Conservation (phyloP, 2,329 filamentous ascomycete species). For the Ophiocordyceps camponoti-rufipedis region DNA sequence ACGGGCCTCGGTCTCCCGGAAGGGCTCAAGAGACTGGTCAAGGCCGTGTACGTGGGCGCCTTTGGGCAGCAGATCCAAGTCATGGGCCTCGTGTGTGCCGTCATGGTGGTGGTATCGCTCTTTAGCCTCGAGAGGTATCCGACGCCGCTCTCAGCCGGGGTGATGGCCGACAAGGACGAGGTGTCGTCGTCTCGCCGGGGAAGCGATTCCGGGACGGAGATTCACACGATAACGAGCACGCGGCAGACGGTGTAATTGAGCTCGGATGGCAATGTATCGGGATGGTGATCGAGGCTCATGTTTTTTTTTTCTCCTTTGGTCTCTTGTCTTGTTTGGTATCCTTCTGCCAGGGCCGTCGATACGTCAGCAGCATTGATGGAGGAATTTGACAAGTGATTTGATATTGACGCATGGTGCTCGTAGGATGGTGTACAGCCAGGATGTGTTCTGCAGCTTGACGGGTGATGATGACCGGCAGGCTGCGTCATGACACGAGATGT, state of each 20-base stretch:
- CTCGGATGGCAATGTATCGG: background rate
- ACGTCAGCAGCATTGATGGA: too few species aligned
- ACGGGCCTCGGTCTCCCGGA: constrained; percentile 16
- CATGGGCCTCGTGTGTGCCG: constrained; percentile 23
- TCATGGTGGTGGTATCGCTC: constrained; percentile 23
- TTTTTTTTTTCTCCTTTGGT: background rate
- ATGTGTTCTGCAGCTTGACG: too few species aligned
- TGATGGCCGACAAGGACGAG: constrained; percentile 9
- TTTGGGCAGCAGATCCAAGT: constrained; percentile 27
- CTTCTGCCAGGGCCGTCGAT: background rate
- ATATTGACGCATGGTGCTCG: too few species aligned
- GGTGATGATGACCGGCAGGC: too few species aligned
- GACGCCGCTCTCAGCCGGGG: constrained; percentile 11
- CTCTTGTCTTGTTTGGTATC: background rate
- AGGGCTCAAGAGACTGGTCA: constrained; percentile 15
- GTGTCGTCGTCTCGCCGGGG: constrained; percentile 11
- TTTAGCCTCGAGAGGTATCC: constrained; percentile 26
- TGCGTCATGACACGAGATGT: too few species aligned
- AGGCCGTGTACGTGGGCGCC: constrained; percentile 23
- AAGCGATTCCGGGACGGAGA: constrained; percentile 20
- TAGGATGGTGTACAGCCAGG: too few species aligned
- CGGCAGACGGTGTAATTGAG: constrained; percentile 5
- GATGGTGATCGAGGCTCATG: background rate
- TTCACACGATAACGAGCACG: constrained; percentile 12
- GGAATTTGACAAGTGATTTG: too few species aligned